These are phyloP conservation scores for Cucurbita ficifolia DNA, from an alignment of 306 rosid genomes.

Conservation along the genomic window DNA sequence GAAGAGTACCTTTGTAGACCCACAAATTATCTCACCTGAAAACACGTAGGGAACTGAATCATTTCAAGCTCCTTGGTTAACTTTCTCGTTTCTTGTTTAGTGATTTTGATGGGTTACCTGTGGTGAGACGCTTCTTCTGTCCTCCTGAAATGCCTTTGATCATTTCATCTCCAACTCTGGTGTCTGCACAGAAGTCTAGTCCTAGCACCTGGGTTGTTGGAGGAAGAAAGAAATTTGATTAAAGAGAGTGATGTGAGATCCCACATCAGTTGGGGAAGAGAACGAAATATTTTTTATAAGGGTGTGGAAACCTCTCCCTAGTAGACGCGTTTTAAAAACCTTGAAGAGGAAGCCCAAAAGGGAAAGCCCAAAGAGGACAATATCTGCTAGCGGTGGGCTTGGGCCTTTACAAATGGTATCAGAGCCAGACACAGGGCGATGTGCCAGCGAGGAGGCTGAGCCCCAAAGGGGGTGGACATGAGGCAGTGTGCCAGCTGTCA, in stretches of 20 bases:
- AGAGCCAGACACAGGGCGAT: no score
- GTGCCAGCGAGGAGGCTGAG: no score
- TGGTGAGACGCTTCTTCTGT: slow-evolving; percentile 35
- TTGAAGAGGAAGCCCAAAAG: no score
- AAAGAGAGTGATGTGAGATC: background rate
- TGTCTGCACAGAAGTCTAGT: slow-evolving; percentile 30
- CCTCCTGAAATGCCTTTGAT: slow-evolving; percentile 40
- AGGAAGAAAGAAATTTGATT: background rate
- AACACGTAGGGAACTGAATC: background rate
- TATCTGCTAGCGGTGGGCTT: no score
- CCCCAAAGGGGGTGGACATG: no score
- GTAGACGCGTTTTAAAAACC: no score
- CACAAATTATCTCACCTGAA: slow-evolving; percentile 36
- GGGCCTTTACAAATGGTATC: no score
- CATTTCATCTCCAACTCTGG: slow-evolving; percentile 29
- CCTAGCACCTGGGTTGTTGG: slow-evolving; percentile 22
- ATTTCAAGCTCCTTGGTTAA: background rate
- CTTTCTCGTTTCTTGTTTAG: background rate
- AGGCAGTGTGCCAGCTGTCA: no score
- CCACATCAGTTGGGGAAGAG: no score
- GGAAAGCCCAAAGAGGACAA: no score
- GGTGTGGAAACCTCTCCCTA: no score
- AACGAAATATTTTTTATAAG: no score
- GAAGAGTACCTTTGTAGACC: slow-evolving; percentile 29
- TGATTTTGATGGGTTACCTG: slow-evolving; percentile 14